Base-by-base conservation (phyloP, 2,329 filamentous ascomycete genomes). In the Xylaria hypoxylon region DNA sequence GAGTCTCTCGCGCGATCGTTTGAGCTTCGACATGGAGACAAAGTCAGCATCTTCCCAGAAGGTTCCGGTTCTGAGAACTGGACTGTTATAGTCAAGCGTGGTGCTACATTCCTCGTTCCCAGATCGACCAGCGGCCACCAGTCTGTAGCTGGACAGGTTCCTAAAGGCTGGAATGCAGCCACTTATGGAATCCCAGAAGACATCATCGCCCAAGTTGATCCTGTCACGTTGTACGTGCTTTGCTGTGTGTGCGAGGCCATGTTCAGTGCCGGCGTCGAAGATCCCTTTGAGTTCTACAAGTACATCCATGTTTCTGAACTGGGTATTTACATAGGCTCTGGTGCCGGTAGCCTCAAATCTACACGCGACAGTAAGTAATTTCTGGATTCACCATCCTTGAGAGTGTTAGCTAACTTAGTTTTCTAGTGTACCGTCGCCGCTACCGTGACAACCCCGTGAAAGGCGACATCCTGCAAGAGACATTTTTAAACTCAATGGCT, bases 221-320 rank as follows among this genome's bases (percentile, higher is more conserved):
- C 94, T 5, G 94, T 97, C 72, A 97, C 96, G 1, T 86, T 99
- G 58, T 98, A 93, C 78, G 93, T 97, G 24, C 90, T 99, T 55
- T 94, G 98, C 56, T 96, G 93, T 61, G 96, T 94, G 51, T 94
- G 92, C 1, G 96, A 99, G 80, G 90, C 94, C 65, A 89, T 99
- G 13, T 86, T 98, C 58, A 91, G 93, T 40, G 91, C 93, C 70
- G 96, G 96, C 89, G 94, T 99, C 79, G 97, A 95, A 33, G 96
- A 99, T 78, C 96, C 96, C n/a, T 99, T 98, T 77, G 96, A 99
- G 83, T 98, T 99, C 83, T 99, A 99, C 89, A 94, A 98, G 85
- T 98, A 99, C 76, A 94, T 99, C 70, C 96, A 99, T 80, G 89
- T 99, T 68, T 97, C 96, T 4, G 92, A 99, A 78, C 92, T 99